Base-by-base conservation (phyloP, 2,329 filamentous ascomycete species). In the Epichloe glyceriae region DNA sequence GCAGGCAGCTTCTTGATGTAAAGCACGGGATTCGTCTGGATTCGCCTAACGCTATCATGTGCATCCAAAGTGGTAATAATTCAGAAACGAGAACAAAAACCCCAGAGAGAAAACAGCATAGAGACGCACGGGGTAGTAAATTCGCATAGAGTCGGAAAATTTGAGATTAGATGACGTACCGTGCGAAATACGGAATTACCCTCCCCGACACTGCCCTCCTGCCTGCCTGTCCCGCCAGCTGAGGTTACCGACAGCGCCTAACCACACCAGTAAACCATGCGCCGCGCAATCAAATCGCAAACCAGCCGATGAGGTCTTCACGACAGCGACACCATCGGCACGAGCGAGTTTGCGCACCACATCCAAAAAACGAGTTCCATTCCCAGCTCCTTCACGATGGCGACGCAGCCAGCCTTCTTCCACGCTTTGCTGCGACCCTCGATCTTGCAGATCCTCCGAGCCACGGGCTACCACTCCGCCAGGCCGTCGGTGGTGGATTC, bases 371-470 rank as follows among this genome's bases (percentile, higher is more conserved):
- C 14, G 3, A 30, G 6, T 15, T 22, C 3, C 17, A 33, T 5
- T 17, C 30, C n/a, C 11, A 17, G 17, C 17, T 19, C 38, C n/a
- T 52, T 5, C 52, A 65, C 52, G 43, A 77, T 76, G 73, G 67
- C 68, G 59, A 69, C 68, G 54, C 72, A 70, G 3, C 66, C 70
- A 10, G 66, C 72, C n/a, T 67, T 78, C 51, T 78, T 73, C 70
- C 84, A 88, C 67, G 84, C 86, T 54, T 83, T 95, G 56, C 76
- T 97, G 52, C 88, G 89, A 41, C 91, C 91, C 2, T 83, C 84
- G 46, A 80, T 96, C 54, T 80, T 97, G 52, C 89, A 96, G 68
- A 91, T 95, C 61, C 81, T 97, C 48, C 88, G 91, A 62, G 88
- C 90, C 33, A 85, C 88, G 22, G 91, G 91, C 64, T 97, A 94